Conservation (phyloP, 2,329 filamentous ascomycete genomes). For the Aspergillus brasiliensis region DNA sequence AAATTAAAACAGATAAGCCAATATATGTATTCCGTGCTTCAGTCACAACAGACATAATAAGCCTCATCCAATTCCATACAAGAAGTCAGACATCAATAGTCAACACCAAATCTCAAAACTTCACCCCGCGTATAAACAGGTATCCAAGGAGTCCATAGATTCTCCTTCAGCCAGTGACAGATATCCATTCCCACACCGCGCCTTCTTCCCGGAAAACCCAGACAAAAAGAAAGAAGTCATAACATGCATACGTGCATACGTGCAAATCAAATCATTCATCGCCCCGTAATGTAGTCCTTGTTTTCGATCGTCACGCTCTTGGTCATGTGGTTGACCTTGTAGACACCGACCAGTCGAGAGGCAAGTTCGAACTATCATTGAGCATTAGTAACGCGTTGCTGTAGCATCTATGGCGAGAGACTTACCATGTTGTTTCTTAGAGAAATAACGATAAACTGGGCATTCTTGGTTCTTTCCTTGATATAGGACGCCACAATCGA, state of each 20-base stretch:
- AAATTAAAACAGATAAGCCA: too few species aligned
- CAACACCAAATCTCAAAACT: not conserved
- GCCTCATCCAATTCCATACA: constrained; percentile 3
- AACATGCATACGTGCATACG: constrained; percentile 4
- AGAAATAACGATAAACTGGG: constrained; percentile 98
- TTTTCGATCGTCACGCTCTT: constrained; percentile 91
- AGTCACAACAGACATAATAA: too few species aligned
- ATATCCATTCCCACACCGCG: constrained; percentile 4
- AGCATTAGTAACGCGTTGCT: constrained; percentile 7
- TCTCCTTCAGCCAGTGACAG: not conserved
- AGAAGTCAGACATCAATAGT: constrained; percentile 1
- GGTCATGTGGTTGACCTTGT: constrained; percentile 99
- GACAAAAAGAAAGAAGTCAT: constrained; percentile 1
- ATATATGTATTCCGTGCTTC: too few species aligned
- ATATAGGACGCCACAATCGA: constrained; percentile 99
- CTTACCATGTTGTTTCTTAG: constrained; percentile 90
- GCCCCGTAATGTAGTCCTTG: constrained; percentile 66
- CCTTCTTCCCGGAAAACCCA: constrained; percentile 3
- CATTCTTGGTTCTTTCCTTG: constrained; percentile 98
- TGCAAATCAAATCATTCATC: constrained; percentile 23
- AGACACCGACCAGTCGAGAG: constrained; percentile 91
- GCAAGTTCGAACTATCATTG: constrained; percentile 78
- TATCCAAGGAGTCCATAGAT: not conserved
- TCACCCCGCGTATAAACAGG: not conserved
- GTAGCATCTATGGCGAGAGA: not conserved